phyloP scores from a whole-genome alignment of 352 stramenopile species.

The Blastocystis sp. region DNA sequence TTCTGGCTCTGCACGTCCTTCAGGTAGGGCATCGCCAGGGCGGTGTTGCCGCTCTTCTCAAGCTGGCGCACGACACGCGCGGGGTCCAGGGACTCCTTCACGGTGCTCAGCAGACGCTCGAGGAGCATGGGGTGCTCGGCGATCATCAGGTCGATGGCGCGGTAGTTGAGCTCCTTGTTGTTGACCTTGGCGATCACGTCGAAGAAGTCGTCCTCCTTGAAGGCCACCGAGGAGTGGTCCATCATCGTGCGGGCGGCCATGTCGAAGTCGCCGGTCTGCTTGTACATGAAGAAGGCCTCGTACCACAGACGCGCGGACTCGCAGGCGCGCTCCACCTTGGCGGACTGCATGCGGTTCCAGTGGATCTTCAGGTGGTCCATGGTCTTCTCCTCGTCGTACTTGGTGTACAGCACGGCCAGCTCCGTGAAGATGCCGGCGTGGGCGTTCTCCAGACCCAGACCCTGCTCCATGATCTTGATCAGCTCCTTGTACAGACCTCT shows the following conservation, averaged over 20 bases:
- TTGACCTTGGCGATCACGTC: conserved; percentile 98
- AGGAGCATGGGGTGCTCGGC: conserved; percentile 94
- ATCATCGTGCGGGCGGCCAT: conserved; percentile 99
- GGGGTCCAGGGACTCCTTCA: conserved; percentile 97
- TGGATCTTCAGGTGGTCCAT: conserved; percentile 99
- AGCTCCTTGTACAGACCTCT: conserved; percentile 93
- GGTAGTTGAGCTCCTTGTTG: conserved; percentile 99
- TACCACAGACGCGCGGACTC: conserved; percentile 97
- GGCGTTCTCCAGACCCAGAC: conserved; percentile 94
- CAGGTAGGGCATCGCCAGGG: conserved; percentile 94
- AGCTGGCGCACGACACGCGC: conserved; percentile 95
- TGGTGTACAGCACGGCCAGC: conserved; percentile 98
- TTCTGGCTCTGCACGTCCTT: conserved; percentile 98
- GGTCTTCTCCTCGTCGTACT: conserved; percentile 96
- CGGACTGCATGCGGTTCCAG: conserved; percentile 97
- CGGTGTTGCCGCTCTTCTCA: conserved; percentile 91
- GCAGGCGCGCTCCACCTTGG: conserved; percentile 93
- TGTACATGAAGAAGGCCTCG: conserved; percentile 98
- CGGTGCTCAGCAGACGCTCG: conserved; percentile 92
- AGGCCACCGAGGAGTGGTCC: conserved; percentile 91
- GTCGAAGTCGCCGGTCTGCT: conserved; percentile 98
- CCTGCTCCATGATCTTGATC: conserved; percentile 97
- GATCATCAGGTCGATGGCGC: conserved; percentile 98
- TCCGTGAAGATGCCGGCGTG: conserved; percentile 99
- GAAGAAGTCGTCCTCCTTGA: conserved; percentile 97